These are phyloP conservation scores for Brachypodium distachyon DNA, from an alignment of 202 grass and related monocot species.

Conservation along the genomic window DNA sequence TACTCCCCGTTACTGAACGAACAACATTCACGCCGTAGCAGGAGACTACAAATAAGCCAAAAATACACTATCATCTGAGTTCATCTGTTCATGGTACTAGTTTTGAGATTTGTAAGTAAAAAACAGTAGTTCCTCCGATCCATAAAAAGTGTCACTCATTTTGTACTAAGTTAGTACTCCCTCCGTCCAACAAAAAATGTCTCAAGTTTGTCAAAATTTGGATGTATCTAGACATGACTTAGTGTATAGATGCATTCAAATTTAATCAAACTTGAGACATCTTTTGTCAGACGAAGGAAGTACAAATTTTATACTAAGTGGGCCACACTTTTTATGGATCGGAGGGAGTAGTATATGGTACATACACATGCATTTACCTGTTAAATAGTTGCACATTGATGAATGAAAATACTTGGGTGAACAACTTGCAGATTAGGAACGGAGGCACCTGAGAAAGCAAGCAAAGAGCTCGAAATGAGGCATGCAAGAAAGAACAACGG, in stretches of 20 bases:
- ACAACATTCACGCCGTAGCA: slow-evolving; percentile 67
- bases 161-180: no score
- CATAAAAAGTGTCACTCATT: no score
- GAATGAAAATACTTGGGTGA: slow-evolving; percentile 56
- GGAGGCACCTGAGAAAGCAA: slow-evolving; percentile 38
- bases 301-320: no score
- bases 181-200: no score
- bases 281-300: no score
- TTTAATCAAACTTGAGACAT: no score
- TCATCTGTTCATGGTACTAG: not conserved
- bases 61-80: not conserved
- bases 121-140: no score
- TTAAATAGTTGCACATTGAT: slow-evolving; percentile 70
- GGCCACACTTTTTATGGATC: no score
- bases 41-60: slow-evolving; percentile 28
- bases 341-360: no score
- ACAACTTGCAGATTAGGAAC: slow-evolving; percentile 50
- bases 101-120: not conserved
- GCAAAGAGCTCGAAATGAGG: not conserved
- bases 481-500: not conserved
- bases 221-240: no score
- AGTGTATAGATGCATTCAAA: no score
- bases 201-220: no score
- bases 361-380: slow-evolving; percentile 2
- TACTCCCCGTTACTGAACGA: slow-evolving; percentile 77